Percentiles rank a stretch among this genome's conserved stretches.
Conservation (phyloP, 2,329 filamentous ascomycete species). For the Pseudofabraea citricarpa region DNA sequence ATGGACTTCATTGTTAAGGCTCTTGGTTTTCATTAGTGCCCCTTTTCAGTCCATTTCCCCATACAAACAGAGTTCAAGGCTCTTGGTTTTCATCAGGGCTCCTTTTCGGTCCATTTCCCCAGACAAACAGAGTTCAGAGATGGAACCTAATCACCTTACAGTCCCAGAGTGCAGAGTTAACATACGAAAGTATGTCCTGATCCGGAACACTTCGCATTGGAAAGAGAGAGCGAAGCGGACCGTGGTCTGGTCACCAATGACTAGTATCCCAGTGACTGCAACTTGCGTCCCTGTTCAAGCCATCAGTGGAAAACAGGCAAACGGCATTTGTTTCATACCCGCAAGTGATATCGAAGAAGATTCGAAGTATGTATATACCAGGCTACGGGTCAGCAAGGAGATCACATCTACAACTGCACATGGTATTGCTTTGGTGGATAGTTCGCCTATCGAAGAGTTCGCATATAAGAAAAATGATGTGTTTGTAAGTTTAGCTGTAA, state of each 20-base stretch:
- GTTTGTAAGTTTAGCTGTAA: slow-evolving; percentile 5
- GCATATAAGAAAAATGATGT: slow-evolving; percentile 10
- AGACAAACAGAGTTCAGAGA: slow-evolving; percentile 2
- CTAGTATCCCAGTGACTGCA: slow-evolving; percentile 6
- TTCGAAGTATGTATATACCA: slow-evolving; percentile 11
- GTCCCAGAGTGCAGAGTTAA: slow-evolving; percentile 10
- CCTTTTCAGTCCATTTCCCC: too few relatives aligned
- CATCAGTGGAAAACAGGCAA: slow-evolving; percentile 12
- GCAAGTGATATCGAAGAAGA: slow-evolving; percentile 19
- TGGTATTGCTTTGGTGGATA: slow-evolving; percentile 15
- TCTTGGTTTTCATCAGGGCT: too few relatives aligned
- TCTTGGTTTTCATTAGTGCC: too few relatives aligned
- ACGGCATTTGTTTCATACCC: slow-evolving; percentile 17
- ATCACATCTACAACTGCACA: slow-evolving; percentile 11
- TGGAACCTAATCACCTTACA: not conserved
- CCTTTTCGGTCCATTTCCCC: too few relatives aligned
- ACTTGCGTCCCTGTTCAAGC: slow-evolving; percentile 15
- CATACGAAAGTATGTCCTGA: slow-evolving; percentile 17
- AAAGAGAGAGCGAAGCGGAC: slow-evolving; percentile 10
- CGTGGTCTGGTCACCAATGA: slow-evolving; percentile 18
- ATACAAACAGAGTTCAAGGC: too few relatives aligned
- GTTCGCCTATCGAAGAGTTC: slow-evolving; percentile 8
- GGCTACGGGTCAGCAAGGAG: slow-evolving; percentile 5
- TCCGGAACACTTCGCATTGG: slow-evolving; percentile 16
- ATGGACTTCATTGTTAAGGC: too few relatives aligned